Conservation (phyloP, 2,329 filamentous ascomycete genomes). For the Nothophoma quercina region DNA sequence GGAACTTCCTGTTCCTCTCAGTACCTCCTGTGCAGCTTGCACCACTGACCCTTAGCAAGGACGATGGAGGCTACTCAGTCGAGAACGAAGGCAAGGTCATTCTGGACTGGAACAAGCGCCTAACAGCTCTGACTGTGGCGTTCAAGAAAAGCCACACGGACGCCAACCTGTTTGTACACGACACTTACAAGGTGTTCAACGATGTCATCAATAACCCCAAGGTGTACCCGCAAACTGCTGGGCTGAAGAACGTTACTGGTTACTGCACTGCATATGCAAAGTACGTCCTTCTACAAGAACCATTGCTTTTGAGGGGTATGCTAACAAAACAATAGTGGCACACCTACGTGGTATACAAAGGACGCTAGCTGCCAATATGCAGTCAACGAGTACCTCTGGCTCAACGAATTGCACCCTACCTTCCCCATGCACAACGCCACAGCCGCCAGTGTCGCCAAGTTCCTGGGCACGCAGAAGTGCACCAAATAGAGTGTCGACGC, state of each 20-base stretch:
- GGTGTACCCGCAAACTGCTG: constrained; percentile 59
- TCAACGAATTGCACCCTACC: constrained; percentile 70
- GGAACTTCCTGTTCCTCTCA: constrained; percentile 60
- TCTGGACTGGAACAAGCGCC: constrained; percentile 59
- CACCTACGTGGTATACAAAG: constrained; percentile 49
- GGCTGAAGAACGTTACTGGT: constrained; percentile 62
- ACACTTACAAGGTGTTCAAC: constrained; percentile 61
- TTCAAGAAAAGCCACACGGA: constrained; percentile 50
- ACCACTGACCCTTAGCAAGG: constrained; percentile 54
- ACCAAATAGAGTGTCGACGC: background rate
- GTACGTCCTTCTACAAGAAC: constrained; percentile 29
- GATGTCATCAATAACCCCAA: constrained; percentile 61
- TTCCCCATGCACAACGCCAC: constrained; percentile 68
- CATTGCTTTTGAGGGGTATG: background rate
- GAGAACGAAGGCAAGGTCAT: constrained; percentile 55
- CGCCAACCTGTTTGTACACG: constrained; percentile 60
- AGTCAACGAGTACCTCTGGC: constrained; percentile 71
- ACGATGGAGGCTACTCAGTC: constrained; percentile 46
- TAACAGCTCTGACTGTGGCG: constrained; percentile 52
- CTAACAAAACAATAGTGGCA: constrained; percentile 39
- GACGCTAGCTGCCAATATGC: constrained; percentile 58
- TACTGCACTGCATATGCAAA: constrained; percentile 65
- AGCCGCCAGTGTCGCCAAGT: constrained; percentile 52
- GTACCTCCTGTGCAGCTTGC: constrained; percentile 60
- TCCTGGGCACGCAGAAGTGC: constrained; percentile 21